Base-by-base conservation (phyloP, 2,329 filamentous ascomycete genomes). In the Lecanicillium sp. region DNA sequence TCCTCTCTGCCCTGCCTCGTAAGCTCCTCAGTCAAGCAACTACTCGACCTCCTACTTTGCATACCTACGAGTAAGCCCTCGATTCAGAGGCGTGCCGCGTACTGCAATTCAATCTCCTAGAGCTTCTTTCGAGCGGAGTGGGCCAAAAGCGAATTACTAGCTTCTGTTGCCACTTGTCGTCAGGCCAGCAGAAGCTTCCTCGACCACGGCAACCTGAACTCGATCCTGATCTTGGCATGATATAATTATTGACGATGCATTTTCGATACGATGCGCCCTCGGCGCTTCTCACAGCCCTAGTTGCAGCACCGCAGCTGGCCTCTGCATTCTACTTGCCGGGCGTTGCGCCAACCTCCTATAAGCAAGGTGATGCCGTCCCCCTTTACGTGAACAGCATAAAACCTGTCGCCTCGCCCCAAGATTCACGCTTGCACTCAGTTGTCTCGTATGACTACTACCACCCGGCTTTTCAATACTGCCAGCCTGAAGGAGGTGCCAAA, bases 381-480 rank as follows among this genome's bases (percentile, higher is more conserved):
- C 75, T 98, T 35, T 82, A 85, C 54, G 92, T 98, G 60, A 98
- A 98, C 67, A 82, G 82, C 57, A 82, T 98, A 52, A 92, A 86
- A 30, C 90, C 92, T 4, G 79, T 89, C 33, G 80, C 87, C 33
- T 83, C 84, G 30, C 71, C 77, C 43, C 73, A 77, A 47, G 87
- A 95, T 62, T 76, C 83, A 18, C 82, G 87, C 51, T 71, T 96
- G 29, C 86, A 88, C 58, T 94, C 89, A n/a, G 83, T 95, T 39
- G 81, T 96, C 53, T 85, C 90, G 4, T 98, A 85, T 71, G 90
- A 96, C 64, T 96, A 98, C 70, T 98, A 98, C 59, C 80, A 92
- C 52, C 76, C 80, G 5, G 75, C 75, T 4, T 94, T 98, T 63
- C 80, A 85, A 55, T 95, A 95, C 68, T 98, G 92, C 63, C 67